Base-by-base conservation (phyloP, 805 yeast species). In the Danielia oregonensis region DNA sequence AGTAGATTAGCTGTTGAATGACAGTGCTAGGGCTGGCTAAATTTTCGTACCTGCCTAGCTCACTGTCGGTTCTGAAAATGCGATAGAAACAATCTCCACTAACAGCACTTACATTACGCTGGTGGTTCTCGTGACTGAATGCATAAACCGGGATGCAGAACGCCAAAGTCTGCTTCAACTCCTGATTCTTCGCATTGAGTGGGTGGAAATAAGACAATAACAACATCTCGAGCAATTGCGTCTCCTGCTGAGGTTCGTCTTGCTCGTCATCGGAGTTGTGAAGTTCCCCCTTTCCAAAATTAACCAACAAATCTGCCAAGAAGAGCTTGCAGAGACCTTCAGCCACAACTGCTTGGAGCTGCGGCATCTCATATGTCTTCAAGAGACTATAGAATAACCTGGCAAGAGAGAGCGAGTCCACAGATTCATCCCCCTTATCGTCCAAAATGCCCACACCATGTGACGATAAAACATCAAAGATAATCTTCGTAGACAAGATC, bases 91-190 rank as follows among this genome's bases (percentile, higher is more conserved):
- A 76, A 57, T 83, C 91, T 4, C 80, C 76, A 19, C 82, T 79
- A 17, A 84, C 71, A 21, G 75, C 60, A 5, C 79, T 71, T 50
- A 88, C 60, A 40, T 79, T 68, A 31, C 69, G 72, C 55, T 86
- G 96, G 54, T 88, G 95, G 12, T 63, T 62, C 0, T 68, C 64
- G 48, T 81, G 88, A 22, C 95, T 83, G 51, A 78, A 83, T 24
- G 93, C 79, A 55, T 85, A 87, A 0, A 85, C 95, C 0, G 97
- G 96, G 12, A 89, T 68, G 54, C 95, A 88, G 51, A 86, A 89
- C 7, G 93, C 77, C 39, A 89, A 72, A 0, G 85, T 84, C 56
- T 89, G 97, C 30, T 79, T 68, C 41, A 89, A 64, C 11, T 79
- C 75, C 37, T 76, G 81, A 47, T 86, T 86, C 4, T 66, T 59